A percentile compares a stretch with the other conserved stretches of the same genome.
phyloP scores from a whole-genome alignment of 768 basidiomycete species.

The Macrolepiota fuliginosa region DNA sequence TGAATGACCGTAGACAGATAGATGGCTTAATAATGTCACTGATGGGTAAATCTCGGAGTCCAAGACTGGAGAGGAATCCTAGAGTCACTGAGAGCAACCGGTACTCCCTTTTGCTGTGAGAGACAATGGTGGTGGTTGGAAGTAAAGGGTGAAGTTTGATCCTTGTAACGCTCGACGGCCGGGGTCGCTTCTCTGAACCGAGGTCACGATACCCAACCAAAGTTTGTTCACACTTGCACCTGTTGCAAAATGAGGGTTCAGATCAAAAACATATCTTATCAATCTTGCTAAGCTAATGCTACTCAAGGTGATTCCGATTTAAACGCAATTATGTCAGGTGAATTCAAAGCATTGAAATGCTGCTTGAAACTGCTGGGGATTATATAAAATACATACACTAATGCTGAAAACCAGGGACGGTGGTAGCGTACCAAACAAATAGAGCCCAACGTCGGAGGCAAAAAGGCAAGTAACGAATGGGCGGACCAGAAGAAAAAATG shows the following conservation, averaged over 20 bases:
- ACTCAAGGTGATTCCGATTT: background rate
- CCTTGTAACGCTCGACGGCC: background rate
- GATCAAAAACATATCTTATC: slow-evolving; percentile 7
- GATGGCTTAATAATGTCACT: background rate
- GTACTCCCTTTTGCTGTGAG: background rate
- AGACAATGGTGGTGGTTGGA: background rate
- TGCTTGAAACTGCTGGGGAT: background rate
- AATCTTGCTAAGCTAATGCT: background rate
- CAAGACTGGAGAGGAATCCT: background rate
- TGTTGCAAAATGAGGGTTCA: background rate
- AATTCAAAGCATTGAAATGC: background rate
- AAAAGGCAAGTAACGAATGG: background rate
- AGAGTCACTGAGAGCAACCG: background rate
- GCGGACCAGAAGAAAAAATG: background rate
- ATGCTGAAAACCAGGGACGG: background rate
- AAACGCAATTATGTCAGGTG: background rate
- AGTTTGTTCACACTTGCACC: background rate
- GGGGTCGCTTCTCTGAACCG: background rate
- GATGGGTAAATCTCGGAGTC: background rate
- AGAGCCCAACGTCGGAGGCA: background rate
- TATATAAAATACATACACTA: slow-evolving; percentile 6
- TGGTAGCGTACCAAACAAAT: background rate
- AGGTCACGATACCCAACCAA: slow-evolving; percentile 1
- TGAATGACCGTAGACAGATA: background rate
- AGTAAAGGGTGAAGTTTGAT: background rate